Evolutionary conservation across 768 basidiomycete genomes (phyloP), one percentile per base, ranked within the genome.

Genomic region (Pisolithus microcarpus): DNA sequence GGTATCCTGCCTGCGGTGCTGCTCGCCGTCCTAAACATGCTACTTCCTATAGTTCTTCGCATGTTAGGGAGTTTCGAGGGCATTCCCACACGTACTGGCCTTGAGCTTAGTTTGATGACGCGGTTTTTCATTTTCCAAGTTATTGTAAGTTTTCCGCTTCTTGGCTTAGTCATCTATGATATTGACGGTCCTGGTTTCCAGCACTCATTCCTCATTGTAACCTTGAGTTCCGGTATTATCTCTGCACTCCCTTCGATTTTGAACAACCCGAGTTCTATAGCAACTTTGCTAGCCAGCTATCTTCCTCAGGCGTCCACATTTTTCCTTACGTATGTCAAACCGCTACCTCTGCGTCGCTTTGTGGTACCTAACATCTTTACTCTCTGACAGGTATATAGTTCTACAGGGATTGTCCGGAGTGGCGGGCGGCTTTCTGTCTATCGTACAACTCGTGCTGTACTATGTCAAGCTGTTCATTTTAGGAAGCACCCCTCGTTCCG

Each of bases 141-240:
- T 45, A 70, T 96, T 48, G 91, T 94, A 68, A 56, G 90, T 80
- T 4, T 34, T 42, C 21, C 15, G 3, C 11, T 19, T 38, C 18
- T 39, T 3, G n/a, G 28, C 13, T 5, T 38, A 24, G 6, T 49
- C 19, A 18, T 44, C 19, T 23, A 31, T 18, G 34, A 44, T 36
- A 16, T 36, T 55, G 30, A 49, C 13, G 37, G 9, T n/a, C 16
- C 16, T 26, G 13, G 43, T 39, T 42, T 36, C 19, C 69, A 96
- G 87, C 88, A 98, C 69, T 91, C 90, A 2, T 99, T 98, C 81
- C 72, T 98, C 40, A 80, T 96, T 59, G 83, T 96, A 31, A 89
- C 93, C 0, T 65, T 98, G 30, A 76, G 82, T 31, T 86, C 90
- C 2, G 95, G 95, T 49, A 78, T 99, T 56, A 73, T 92, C 50